Percentiles rank a stretch among this genome's conserved stretches.
Evolutionary conservation across 2,329 filamentous ascomycete species (phyloP).

Genomic region (Xylaria sp.): DNA sequence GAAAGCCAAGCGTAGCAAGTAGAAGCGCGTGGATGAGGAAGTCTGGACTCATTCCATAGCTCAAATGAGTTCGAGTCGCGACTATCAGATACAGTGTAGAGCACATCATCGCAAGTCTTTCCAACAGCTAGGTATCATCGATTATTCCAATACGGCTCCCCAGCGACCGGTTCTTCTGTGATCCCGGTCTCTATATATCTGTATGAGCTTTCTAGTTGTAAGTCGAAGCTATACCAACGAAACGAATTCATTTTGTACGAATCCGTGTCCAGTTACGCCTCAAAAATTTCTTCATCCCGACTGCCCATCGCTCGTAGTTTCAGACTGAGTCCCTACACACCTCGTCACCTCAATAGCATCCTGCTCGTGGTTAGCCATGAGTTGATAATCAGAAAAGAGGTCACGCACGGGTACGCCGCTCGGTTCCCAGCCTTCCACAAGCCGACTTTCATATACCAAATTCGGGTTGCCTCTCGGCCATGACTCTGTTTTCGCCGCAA

Average conservation of each 20-base stretch:
- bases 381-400: neutral
- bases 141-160: neutral
- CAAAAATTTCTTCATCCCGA: neutral
- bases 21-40: neutral
- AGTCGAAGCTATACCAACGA: neutral
- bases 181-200: neutral
- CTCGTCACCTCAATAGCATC: slow-evolving; percentile 71
- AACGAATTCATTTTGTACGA: neutral
- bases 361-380: slow-evolving; percentile 47
- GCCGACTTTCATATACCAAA: slow-evolving; percentile 68
- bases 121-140: neutral
- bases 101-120: too few species aligned
- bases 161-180: neutral
- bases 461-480: slow-evolving; percentile 61
- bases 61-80: neutral
- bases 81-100: neutral
- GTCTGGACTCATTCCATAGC: too few species aligned
- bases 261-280: neutral
- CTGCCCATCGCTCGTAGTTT: neutral
- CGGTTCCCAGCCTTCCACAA: slow-evolving; percentile 70
- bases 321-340: slow-evolving; percentile 53
- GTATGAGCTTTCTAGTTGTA: too few species aligned
- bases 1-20: too few species aligned
- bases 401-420: slow-evolving; percentile 66
- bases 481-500: slow-evolving; percentile 37